Percentiles rank a stretch among this genome's conserved stretches.
These are phyloP conservation scores for Erythrophleum fordii DNA, from an alignment of 306 rosid species.

Conservation along the genomic window DNA sequence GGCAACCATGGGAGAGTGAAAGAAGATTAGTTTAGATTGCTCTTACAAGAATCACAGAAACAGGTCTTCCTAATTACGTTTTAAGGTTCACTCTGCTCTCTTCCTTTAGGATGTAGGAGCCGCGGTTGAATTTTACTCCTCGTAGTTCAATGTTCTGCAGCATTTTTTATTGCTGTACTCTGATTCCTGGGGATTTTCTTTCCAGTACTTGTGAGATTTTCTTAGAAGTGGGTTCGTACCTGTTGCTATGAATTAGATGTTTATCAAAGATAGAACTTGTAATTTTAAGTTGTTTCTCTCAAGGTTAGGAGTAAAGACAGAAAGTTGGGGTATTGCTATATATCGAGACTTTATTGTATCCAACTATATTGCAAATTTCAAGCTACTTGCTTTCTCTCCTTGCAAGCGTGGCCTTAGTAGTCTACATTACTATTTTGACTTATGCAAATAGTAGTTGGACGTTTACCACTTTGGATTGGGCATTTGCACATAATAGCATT, in stretches of 20 bases:
- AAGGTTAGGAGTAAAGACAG: not conserved
- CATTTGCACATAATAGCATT: not conserved
- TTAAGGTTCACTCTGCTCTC: constrained; percentile 6
- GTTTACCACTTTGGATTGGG: not conserved
- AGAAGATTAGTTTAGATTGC: not conserved
- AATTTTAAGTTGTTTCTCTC: not conserved
- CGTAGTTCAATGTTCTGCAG: constrained; percentile 3
- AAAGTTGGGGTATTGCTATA: not conserved
- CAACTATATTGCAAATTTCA: not conserved
- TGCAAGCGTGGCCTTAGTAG: not conserved
- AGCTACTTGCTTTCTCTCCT: not conserved
- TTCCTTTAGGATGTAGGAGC: not conserved
- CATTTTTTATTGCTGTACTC: not conserved
- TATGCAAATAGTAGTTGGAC: not conserved
- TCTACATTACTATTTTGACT: constrained; percentile 2
- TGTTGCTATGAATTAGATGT: not conserved
- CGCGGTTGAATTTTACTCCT: not conserved
- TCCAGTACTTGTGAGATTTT: not conserved
- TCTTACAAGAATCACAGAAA: not conserved
- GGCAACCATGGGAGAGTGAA: not conserved
- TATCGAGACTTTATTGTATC: not conserved
- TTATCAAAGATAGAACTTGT: not conserved
- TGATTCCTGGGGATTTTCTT: not conserved
- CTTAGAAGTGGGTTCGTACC: not conserved
- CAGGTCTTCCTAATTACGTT: not conserved